Base-by-base conservation (phyloP, 2,329 filamentous ascomycete genomes). In the Dothistroma septosporum region DNA sequence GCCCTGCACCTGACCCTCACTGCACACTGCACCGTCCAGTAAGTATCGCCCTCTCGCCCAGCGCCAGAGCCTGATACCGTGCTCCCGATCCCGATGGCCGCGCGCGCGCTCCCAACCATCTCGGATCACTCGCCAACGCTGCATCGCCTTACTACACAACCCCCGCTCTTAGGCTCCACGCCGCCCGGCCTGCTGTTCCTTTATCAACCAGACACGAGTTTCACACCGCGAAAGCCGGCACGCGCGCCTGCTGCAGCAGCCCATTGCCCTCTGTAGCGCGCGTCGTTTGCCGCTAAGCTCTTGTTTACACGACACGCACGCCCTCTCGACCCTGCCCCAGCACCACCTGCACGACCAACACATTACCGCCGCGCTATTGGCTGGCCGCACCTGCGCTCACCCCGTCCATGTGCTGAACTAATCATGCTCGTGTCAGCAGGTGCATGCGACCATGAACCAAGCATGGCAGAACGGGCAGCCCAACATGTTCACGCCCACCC, bases 401-500 rank as follows among this genome's bases (percentile, higher is more conserved):
- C 47, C 33, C 24, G 14, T 46, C 31, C 54, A 50, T 57, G 54
- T 55, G 48, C 53, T 33, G 32, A 44, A 47, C 61, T 64, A 48
- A 59, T 59, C 16, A 59, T 59, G 59, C 53, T 35, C 31, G 44
- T 48, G 47, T 44, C 32, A 57, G 53, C 47, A 53, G 14, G 16
- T 57, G 28, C 10, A 61, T 63, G 61, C 61, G 53, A 66, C 54
- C 49, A 66, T 66, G 64, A 65, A 65, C 60, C 46, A 53, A 52
- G 35, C 19, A 49, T 57, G 55, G 55, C 28, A 32, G 49, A 59
- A 59, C 52, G 57, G 50, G 28, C 56, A 57, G 55, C 21, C 32
- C 19, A 55, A 55, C 65, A 68, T 61, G 57, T 59, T 68, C 53
- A 67, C 69, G 57, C 66, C 64, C 21, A 56, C 60, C 32, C 33